Evolutionary conservation across 2,329 filamentous ascomycete species (phyloP), one percentile per base, ranked within the genome.

Genomic region (Geoglossum cookeanum): DNA sequence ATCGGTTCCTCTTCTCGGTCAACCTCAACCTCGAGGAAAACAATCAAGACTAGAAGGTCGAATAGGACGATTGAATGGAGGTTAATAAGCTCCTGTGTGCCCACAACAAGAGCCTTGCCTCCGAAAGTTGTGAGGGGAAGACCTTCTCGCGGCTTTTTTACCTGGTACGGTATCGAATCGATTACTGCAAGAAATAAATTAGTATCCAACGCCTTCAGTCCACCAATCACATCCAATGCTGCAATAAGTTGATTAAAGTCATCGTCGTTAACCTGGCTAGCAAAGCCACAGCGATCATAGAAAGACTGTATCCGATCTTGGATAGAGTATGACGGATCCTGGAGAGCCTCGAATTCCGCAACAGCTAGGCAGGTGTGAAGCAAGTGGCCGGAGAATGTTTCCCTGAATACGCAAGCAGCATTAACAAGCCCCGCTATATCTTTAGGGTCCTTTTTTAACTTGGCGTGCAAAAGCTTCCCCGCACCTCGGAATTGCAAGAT

Each of bases 1-100:
- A 66, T 65, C 22, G 75, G 73, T 1, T 79, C 79, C 15, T 85
- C 79, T 47, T 84, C 81, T 61, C 82, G 79, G 58, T 90, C 85
- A 56, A 87, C 78, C 65, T 92, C 87, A 44, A 83, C 83, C 67
- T 92, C 85, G 76, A 97, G 84, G 68, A 96, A 89, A 8, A 92
- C 78, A 15, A 94, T 75, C 5, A 98, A 76, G 2, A 92, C 77
- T 1, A 97, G 73, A 58, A 97, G 79, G 65, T 91, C 88, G 60
- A 94, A 81, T 55, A 94, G 80, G 7, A 92, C 74, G 59, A 80
- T 80, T 70, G 82, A 83, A 59, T 85, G 84, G 35, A 87, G 70
- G 55, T 84, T 77, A 5, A 92, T 78, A 11, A 79, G 84, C 65
- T 97, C 89, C 65, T 91, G 85, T 0, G 86, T 81, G 5, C 87